Base-by-base conservation (phyloP, 148 eudicot species). In the Heliosperma pusillum region DNA sequence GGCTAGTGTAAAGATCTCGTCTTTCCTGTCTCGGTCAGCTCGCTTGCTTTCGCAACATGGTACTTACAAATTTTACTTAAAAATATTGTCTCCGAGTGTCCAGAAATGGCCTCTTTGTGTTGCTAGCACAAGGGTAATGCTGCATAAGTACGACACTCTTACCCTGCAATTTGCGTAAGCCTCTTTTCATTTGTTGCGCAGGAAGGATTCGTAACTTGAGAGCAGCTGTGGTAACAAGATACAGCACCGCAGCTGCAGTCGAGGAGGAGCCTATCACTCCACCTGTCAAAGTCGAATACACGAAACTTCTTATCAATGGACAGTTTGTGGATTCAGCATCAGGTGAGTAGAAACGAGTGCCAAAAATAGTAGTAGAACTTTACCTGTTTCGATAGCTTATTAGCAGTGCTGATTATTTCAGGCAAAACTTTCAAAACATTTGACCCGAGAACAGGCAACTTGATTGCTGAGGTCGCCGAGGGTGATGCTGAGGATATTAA, bases 381-480 rank as follows among this genome's bases (percentile, higher is more conserved):
- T 50, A 2, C 5, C 26, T n/a, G 62, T 3, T 58, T 21, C 22
- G 4, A 12, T 10, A 59, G 27, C 29, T 59, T 9, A 33, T 7
- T 33, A 17, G 47, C 10, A 19, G 11, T 68, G 56, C 50, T 50
- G 29, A 56, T 56, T 47, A 8, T 20, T 68, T 61, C 85, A 90
- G 97, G 97, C 26, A 90, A 85, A 58, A 92, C 81, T 1, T 90
- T 92, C 80, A 82, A 83, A 20, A 85, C 95, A 64, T 24, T 65
- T 71, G 97, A 92, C 58, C 97, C 97, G 0, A 88, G 94, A 69
- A 88, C 97, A 24, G 97, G 92, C 13, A 88, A 89, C 27, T 84
- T 88, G 70, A 92, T 92, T 60, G 86, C 95, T 62, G 81, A 87
- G 71, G 91, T 92, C 47, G 86, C 94, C 64, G 97, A 89, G 79